These are phyloP conservation scores for Fraxinus greggii DNA, from an alignment of 305 asterid genomes.

Conservation along the genomic window DNA sequence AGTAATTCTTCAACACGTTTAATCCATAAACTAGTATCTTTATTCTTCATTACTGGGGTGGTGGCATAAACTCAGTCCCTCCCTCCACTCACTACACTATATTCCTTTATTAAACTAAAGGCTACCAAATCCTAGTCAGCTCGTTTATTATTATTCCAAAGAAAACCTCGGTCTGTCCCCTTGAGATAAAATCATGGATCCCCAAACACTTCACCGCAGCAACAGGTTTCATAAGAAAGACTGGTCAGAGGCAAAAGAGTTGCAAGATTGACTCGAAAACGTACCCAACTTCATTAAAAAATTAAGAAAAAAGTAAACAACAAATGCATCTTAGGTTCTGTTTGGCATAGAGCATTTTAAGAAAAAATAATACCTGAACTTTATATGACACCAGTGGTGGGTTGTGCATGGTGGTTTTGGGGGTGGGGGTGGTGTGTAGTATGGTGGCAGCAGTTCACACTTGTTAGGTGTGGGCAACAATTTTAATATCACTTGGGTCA, in stretches of 20 bases:
- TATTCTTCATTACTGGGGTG: slow-evolving; percentile 10
- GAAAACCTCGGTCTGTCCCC: slow-evolving; percentile 9
- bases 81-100: slow-evolving; percentile 17
- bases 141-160: not conserved
- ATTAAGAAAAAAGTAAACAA: not conserved
- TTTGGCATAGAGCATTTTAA: not conserved
- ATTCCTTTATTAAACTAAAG: not conserved
- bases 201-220: not conserved
- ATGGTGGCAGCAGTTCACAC: not conserved
- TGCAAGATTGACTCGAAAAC: slow-evolving; percentile 6
- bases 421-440: not conserved
- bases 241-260: slow-evolving; percentile 2
- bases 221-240: slow-evolving; percentile 17
- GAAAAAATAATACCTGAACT: not conserved
- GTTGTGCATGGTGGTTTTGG: not conserved
- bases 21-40: slow-evolving; percentile 8
- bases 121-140: not conserved
- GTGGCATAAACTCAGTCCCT: not conserved
- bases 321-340: not conserved
- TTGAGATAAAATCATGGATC: slow-evolving; percentile 9
- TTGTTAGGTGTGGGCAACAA: not conserved
- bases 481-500: not conserved
- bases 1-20: not conserved
- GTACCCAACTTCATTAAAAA: slow-evolving; percentile 7
- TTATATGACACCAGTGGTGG: not conserved